Evolutionary conservation across 805 yeast genomes (phyloP).

Genomic region (Kodamaea restingae): DNA sequence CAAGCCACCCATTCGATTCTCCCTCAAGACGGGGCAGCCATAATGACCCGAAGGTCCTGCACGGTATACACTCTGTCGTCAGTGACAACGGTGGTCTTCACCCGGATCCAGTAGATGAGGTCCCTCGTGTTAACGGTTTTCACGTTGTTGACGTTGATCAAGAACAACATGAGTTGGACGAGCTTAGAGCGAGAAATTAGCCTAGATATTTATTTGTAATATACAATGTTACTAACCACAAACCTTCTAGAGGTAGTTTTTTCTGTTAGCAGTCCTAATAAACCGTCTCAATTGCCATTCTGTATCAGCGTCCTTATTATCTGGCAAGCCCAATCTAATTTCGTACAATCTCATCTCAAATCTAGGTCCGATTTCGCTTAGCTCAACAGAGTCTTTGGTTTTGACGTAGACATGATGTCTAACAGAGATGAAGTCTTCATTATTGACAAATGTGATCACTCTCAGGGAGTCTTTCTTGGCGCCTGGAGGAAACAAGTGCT

Average conservation of each 20-base stretch:
- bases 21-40: slow-evolving; percentile 4
- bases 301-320: slow-evolving; percentile 94
- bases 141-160: slow-evolving; percentile 2
- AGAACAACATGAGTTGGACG: slow-evolving; percentile 7
- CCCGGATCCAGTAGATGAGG: not conserved
- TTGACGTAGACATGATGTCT: slow-evolving; percentile 93
- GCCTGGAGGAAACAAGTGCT: slow-evolving; percentile 96
- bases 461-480: slow-evolving; percentile 84
- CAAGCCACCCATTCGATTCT: not conserved
- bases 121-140: not conserved
- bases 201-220: slow-evolving; percentile 2
- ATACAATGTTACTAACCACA: slow-evolving; percentile 4
- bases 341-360: slow-evolving; percentile 95
- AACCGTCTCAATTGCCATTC: slow-evolving; percentile 95
- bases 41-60: not conserved
- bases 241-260: slow-evolving; percentile 59
- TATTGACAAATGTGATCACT: slow-evolving; percentile 88
- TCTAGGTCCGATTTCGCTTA: slow-evolving; percentile 97
- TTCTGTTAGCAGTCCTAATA: slow-evolving; percentile 91
- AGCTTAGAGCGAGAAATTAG: not conserved
- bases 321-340: slow-evolving; percentile 82
- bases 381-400: slow-evolving; percentile 82
- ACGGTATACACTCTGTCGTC: too few relatives aligned
- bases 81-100: not conserved
- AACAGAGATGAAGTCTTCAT: slow-evolving; percentile 88